Conservation (phyloP, 345 rosid genomes). For the Boechera divaricarpa region DNA sequence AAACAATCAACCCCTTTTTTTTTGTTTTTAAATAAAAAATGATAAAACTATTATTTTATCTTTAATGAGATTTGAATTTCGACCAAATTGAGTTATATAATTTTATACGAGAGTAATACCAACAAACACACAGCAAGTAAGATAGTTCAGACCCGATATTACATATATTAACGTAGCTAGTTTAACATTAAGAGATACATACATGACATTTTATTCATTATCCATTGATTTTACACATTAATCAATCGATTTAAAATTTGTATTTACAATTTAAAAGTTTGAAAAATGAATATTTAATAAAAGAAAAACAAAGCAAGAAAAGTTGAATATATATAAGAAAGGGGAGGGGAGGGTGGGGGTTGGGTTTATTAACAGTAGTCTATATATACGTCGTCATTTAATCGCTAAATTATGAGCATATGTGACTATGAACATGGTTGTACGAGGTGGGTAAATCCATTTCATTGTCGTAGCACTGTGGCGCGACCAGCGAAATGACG, state of each 20-base stretch:
- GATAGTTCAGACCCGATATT: too few species aligned
- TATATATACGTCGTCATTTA: neutral
- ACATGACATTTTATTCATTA: neutral
- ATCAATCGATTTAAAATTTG: neutral
- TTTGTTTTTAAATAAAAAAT: too few species aligned
- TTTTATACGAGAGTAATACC: too few species aligned
- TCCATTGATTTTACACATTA: neutral
- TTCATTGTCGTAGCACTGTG: constrained; percentile 20
- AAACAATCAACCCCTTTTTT: too few species aligned
- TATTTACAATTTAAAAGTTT: neutral
- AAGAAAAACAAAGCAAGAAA: neutral
- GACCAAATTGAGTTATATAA: too few species aligned
- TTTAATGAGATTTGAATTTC: too few species aligned
- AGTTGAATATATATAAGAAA: neutral
- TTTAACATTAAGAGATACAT: neutral
- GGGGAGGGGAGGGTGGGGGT: neutral
- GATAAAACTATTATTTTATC: too few species aligned
- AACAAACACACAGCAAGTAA: too few species aligned
- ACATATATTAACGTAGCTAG: neutral
- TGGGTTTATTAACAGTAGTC: neutral
- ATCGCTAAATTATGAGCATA: neutral
- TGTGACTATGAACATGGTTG: constrained; percentile 44
- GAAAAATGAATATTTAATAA: neutral
- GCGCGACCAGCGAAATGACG: constrained; percentile 48
- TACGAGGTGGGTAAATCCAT: constrained; percentile 40